A percentile compares a stretch with the other conserved stretches of the same genome.
These are phyloP conservation scores for Orbilia ellipsospora DNA, from an alignment of 2,329 filamentous ascomycete genomes.

Conservation along the genomic window DNA sequence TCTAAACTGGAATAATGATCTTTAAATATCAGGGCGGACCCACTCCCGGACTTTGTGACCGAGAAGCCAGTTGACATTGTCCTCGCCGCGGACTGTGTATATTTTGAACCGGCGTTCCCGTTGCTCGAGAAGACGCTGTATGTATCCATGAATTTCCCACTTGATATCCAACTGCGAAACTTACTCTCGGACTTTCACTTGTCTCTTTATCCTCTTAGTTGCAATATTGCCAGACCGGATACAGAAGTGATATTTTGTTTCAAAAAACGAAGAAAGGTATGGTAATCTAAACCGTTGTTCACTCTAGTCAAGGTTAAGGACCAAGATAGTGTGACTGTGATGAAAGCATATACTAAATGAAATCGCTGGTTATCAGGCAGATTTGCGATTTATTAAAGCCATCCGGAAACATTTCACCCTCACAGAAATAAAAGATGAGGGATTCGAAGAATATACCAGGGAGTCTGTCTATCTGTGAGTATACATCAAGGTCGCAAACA, in stretches of 20 bases:
- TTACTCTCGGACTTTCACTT: background rate
- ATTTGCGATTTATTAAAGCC: conserved; percentile 68
- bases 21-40: conserved; percentile 68
- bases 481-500: background rate
- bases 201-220: conserved; percentile 35
- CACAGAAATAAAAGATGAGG: conserved; percentile 66
- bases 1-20: background rate
- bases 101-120: conserved; percentile 95
- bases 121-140: conserved; percentile 81
- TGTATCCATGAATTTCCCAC: conserved; percentile 58
- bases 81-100: conserved; percentile 95
- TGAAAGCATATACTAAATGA: background rate
- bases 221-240: conserved; percentile 59
- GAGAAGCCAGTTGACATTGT: conserved; percentile 78
- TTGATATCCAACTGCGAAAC: background rate
- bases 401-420: conserved; percentile 66
- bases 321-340: no score
- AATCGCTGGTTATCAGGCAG: conserved; percentile 60
- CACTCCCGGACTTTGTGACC: conserved; percentile 68
- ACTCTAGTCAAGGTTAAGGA: no score
- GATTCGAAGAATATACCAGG: conserved; percentile 64
- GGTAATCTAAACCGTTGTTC: background rate
- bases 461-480: conserved; percentile 67
- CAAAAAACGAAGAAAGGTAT: conserved; percentile 83
- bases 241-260: conserved; percentile 84